Conservation (phyloP, 345 rosid genomes). For the rapeseed (Brassica napus) region DNA sequence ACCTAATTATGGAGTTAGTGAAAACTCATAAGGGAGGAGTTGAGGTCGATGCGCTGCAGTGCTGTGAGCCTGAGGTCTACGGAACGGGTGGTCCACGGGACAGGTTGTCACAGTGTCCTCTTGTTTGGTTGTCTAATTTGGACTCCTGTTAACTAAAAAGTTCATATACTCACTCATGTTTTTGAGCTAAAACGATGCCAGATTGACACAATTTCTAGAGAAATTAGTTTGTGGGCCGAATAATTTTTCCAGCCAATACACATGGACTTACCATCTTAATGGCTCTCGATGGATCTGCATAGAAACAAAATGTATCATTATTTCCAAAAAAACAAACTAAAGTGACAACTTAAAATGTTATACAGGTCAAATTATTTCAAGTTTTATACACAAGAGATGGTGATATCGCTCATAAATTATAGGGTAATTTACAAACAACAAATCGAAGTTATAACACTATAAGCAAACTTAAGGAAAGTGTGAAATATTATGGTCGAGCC, state of each 20-base stretch:
- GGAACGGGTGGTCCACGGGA: too few species aligned
- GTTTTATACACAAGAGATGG: not conserved
- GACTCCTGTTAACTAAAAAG: not conserved
- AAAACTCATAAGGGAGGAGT: too few species aligned
- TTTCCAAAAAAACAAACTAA: not conserved
- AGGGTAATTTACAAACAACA: not conserved
- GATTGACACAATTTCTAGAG: not conserved
- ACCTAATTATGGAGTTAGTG: too few species aligned
- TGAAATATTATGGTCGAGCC: conserved; percentile 10
- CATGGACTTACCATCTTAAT: not conserved
- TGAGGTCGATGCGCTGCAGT: too few species aligned
- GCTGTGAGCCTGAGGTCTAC: too few species aligned
- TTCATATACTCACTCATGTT: not conserved
- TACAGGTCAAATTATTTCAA: conserved; percentile 6
- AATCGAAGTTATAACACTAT: not conserved
- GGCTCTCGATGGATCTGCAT: not conserved
- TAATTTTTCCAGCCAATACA: not conserved
- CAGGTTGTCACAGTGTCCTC: not conserved
- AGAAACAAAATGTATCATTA: conserved; percentile 1
- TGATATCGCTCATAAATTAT: conserved; percentile 4
- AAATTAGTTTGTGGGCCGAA: not conserved
- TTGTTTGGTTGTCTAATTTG: not conserved
- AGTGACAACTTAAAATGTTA: not conserved
- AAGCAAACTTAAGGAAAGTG: not conserved
- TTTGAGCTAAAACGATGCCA: not conserved